These are phyloP conservation scores for Lichtheimia corymbifera DNA, from an alignment of 371 early-diverging fungal species.

Conservation along the genomic window DNA sequence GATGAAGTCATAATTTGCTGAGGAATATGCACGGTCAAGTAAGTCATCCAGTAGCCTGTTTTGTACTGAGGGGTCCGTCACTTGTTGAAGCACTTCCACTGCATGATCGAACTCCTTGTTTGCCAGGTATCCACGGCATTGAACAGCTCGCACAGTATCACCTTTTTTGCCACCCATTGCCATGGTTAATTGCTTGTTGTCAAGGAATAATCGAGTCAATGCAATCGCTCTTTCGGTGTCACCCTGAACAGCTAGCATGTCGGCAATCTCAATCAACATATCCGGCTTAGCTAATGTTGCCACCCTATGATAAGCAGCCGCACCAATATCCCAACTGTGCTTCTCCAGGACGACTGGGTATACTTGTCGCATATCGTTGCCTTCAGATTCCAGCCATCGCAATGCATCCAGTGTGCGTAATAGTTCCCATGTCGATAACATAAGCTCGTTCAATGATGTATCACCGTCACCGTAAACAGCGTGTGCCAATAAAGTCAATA, in stretches of 20 bases:
- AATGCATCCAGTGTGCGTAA: conserved; percentile 4
- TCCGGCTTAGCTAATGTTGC: not conserved
- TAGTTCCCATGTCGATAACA: conserved; percentile 4
- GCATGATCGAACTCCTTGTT: conserved; percentile 6
- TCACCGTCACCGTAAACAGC: not conserved
- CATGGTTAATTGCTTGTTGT: not conserved
- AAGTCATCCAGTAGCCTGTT: not conserved
- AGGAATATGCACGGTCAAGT: conserved; percentile 1
- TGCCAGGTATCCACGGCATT: conserved; percentile 1
- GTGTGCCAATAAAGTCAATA: not conserved
- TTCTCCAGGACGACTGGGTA: not conserved
- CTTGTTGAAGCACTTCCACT: not conserved
- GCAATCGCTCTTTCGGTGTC: conserved; percentile 1
- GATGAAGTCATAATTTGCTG: not conserved
- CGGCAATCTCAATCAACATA: conserved; percentile 4
- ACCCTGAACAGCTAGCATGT: conserved; percentile 3
- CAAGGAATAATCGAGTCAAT: conserved; percentile 1
- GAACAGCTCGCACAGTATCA: conserved; percentile 6
- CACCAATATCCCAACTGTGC: not conserved
- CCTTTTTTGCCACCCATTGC: not conserved
- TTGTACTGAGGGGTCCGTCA: not conserved
- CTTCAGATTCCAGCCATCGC: not conserved
- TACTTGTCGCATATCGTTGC: not conserved
- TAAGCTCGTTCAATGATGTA: not conserved
- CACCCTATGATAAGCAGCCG: conserved; percentile 3